phyloP scores from a whole-genome alignment of 2,329 filamentous ascomycete species.

The Colletotrichum sp. region DNA sequence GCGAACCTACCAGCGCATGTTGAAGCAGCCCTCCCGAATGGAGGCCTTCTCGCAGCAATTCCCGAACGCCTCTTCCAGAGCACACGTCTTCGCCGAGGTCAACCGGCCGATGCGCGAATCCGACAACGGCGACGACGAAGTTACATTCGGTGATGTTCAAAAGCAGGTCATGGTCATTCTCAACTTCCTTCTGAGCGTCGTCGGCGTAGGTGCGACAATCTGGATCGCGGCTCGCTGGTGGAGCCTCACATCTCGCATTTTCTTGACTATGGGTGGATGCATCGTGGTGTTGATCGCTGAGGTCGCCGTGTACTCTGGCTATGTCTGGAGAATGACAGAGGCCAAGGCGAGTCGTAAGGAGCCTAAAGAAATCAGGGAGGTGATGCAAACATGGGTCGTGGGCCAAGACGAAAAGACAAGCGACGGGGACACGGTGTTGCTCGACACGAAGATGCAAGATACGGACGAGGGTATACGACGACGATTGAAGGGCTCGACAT shows the following conservation, averaged over 20 bases:
- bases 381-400: constrained; percentile 75
- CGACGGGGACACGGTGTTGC: neutral
- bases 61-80: constrained; percentile 51
- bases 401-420: constrained; percentile 38
- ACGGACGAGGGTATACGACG: constrained; percentile 13
- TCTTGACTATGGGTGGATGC: constrained; percentile 73
- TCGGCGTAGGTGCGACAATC: constrained; percentile 77
- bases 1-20: constrained; percentile 81
- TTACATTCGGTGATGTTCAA: constrained; percentile 76
- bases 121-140: constrained; percentile 64
- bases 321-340: constrained; percentile 73
- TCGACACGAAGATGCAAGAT: constrained; percentile 1
- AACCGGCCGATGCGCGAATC: constrained; percentile 51
- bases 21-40: constrained; percentile 60
- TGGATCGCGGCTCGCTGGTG: constrained; percentile 82
- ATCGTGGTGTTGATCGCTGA: constrained; percentile 76
- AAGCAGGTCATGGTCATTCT: constrained; percentile 84
- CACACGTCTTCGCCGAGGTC: constrained; percentile 60
- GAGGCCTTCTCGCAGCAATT: constrained; percentile 68
- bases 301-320: constrained; percentile 78
- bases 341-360: constrained; percentile 68
- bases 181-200: constrained; percentile 87
- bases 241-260: constrained; percentile 72
- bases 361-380: constrained; percentile 69
- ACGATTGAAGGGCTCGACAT: neutral